Evolutionary conservation across 345 rosid genomes (phyloP).

Genomic region (Populus alba): DNA sequence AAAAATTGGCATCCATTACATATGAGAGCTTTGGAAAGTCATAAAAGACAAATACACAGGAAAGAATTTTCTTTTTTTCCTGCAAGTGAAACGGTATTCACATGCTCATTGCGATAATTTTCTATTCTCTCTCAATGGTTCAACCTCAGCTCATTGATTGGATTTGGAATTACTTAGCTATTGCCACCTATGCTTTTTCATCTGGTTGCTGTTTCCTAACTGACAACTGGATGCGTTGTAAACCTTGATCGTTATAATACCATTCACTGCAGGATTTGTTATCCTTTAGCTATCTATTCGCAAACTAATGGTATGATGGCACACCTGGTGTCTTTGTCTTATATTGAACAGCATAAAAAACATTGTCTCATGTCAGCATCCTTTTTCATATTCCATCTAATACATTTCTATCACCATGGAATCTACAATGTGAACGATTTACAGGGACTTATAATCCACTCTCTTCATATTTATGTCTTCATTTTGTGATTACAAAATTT

Average conservation of each 20-base stretch:
- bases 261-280: no score
- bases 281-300: neutral
- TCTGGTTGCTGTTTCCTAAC: neutral
- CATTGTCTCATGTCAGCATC: neutral
- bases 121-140: no score
- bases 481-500: neutral
- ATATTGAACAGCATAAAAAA: neutral
- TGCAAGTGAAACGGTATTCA: no score
- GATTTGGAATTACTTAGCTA: neutral
- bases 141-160: no score
- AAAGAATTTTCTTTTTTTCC: no score
- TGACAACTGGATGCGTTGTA: no score
- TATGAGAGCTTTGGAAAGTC: no score
- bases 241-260: no score
- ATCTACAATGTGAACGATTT: neutral
- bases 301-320: neutral
- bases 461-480: neutral
- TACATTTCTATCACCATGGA: neutral
- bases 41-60: no score
- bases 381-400: no score
- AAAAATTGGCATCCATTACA: no score
- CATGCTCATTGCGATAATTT: no score
- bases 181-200: neutral
- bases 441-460: neutral
- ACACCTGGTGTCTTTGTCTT: neutral